Base-by-base conservation (phyloP, 2,329 filamentous ascomycete genomes). In the Colletotrichum tanaceti region DNA sequence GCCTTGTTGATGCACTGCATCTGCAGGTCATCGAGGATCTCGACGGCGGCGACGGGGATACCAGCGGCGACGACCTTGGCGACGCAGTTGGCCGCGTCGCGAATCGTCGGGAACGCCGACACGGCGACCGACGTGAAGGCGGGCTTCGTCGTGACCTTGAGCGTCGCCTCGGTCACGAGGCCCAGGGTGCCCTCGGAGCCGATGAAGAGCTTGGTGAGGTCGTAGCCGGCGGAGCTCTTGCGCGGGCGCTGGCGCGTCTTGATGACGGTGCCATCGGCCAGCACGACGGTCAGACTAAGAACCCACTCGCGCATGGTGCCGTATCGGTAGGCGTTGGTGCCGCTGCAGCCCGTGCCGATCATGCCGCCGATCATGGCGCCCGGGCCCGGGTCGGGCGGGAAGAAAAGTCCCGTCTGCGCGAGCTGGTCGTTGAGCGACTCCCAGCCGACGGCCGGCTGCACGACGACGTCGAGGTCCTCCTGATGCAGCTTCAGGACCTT, bases 261-360 rank as follows among this genome's bases (percentile, higher is more conserved):
- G 81, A 98, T 91, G 59, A 97, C 81, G 1, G 94, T 97, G 58
- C 94, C 94, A 78, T 97, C 94, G 20, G 94, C 94, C 74, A 97
- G 85, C 13, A 97, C 94, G 4, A 97, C 93, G 0, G 94, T 97
- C 72, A 97, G 81, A 62, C 88, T 91, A 24, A 97, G 82, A 14
- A 97, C 94, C 94, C 94, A 97, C 77, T 97, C 94, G 71, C 93
- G 90, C 93, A 97, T 97, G 2, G 94, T 97, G 71, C 94, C 94
- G 78, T 97, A 97, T 66, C 94, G 87, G 82, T 97, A 97, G 18
- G 94, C 91, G 77, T 97, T 97, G 16, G 94, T 97, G 68, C 94
- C 94, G 75, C 85, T 88, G 81, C 86, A 88, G 43, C 87, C 87
- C 3, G 91, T 94, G 24, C 91, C 91, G 41, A 94, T 88, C 91